These are phyloP conservation scores for Ceriops tagal DNA, from an alignment of 345 rosid genomes.

Conservation along the genomic window DNA sequence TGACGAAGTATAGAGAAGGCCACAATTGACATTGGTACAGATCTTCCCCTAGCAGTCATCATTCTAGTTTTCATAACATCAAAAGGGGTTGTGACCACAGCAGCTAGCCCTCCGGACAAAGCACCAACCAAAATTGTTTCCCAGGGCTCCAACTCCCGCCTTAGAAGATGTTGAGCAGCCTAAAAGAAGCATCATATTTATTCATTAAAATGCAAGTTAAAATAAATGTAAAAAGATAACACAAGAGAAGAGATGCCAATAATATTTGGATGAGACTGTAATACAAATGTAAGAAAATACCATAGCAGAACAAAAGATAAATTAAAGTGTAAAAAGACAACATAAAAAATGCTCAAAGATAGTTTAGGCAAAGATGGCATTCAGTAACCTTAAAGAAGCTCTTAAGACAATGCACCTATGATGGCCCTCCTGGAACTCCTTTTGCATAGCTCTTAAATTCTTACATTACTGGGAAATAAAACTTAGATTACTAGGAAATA, in stretches of 20 bases:
- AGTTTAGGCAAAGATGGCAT: too few species aligned
- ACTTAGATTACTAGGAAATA: too few species aligned
- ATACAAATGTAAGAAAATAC: background rate
- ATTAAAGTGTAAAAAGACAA: too few species aligned
- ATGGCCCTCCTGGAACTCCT: too few species aligned
- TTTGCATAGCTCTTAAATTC: too few species aligned
- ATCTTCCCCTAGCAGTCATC: constrained; percentile 91
- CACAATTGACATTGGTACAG: constrained; percentile 75
- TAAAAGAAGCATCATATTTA: constrained; percentile 22
- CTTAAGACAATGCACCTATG: too few species aligned
- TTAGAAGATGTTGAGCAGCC: constrained; percentile 62
- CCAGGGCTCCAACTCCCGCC: constrained; percentile 93
- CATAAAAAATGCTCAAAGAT: too few species aligned
- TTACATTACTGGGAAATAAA: too few species aligned
- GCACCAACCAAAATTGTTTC: constrained; percentile 89
- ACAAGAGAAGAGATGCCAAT: background rate
- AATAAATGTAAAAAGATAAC: background rate
- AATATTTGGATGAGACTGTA: background rate
- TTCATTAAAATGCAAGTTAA: background rate
- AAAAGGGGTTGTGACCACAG: constrained; percentile 85
- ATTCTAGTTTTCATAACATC: constrained; percentile 98
- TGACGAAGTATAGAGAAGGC: constrained; percentile 68
- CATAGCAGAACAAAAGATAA: too few species aligned
- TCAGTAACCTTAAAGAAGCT: too few species aligned
- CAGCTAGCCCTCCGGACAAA: constrained; percentile 86